Base-by-base conservation (phyloP, 345 rosid genomes). In the Arabidopsis suecica region DNA sequence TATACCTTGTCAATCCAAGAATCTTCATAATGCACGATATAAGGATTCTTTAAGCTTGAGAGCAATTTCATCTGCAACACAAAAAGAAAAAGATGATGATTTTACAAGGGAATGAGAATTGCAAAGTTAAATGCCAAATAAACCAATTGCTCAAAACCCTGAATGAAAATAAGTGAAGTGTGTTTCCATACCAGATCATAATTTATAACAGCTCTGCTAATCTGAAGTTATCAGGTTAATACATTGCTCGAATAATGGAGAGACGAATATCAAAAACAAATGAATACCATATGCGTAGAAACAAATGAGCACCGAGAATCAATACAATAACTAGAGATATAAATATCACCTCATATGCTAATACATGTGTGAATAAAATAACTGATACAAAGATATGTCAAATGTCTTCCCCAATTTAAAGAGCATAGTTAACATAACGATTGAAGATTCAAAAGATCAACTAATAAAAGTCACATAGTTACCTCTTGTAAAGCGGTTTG, bases 1-100 rank as follows among this genome's bases (percentile, higher is more conserved):
- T 71, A 66, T 80, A 95, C 97, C 94, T 95, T 84, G 71, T 89
- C 99, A 78, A 88, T 93, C 99, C 97, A 95, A 68, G 97, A 87
- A 87, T 95, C 98, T 82, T 88, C 90, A 75, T 81, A 81, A 63
- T 85, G 84, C 65, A 92, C 88, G 41, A 95, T 83, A 16, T 92
- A 95, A 23, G 96, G 91, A 75, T 89, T 84, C 70, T 89, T 86
- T 51, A 95, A 81, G 50, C 80, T 84, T 2, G 96, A 86, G 73
- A 95, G 90, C 79, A 91, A 64, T 51, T 88, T 83, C 96, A 95
- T 84, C 97, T 95, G 90, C 90, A 82, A 58, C 30, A 61, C 14
- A 83, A 28, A 58, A 33, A 54, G 45, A 61, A 14, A 61, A 37
- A 55, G 25, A 69, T 13, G 66, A 22, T 47, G 22, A 50, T 51